Percentiles rank a stretch among this genome's conserved stretches.
Evolutionary conservation across 2,329 filamentous ascomycete species (phyloP).

Genomic region (Pestalotiopsis sp.): DNA sequence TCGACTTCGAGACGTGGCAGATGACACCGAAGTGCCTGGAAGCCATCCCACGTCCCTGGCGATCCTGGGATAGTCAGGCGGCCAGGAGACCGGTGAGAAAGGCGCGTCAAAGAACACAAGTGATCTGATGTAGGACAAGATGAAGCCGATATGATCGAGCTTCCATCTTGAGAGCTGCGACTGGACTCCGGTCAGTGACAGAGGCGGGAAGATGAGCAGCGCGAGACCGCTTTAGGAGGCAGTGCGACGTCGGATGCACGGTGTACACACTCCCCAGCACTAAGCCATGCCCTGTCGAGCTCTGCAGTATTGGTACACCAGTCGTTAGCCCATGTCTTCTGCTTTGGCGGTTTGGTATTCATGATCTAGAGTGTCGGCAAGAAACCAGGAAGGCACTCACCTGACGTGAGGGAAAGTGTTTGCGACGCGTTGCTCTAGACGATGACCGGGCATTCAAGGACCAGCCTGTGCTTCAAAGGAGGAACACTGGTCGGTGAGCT

Average conservation of each 20-base stretch:
- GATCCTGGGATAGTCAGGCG: background rate
- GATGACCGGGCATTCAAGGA: background rate
- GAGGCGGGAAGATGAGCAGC: background rate
- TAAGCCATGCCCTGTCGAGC: background rate
- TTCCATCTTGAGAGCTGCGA: background rate
- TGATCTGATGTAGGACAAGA: background rate
- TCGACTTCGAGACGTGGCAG: background rate
- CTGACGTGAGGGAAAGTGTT: background rate
- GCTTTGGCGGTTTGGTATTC: background rate
- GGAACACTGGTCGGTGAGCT: background rate
- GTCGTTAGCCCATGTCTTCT: background rate
- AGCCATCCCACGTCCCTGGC: background rate
- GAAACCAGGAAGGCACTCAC: background rate
- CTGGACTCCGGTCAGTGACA: background rate
- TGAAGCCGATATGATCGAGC: background rate
- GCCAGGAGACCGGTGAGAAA: background rate
- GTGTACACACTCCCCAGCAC: background rate
- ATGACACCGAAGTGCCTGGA: background rate
- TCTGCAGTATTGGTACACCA: background rate
- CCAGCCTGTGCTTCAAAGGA: background rate
- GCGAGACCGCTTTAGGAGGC: background rate
- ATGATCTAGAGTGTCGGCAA: background rate
- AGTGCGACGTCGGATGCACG: background rate
- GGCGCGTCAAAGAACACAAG: background rate
- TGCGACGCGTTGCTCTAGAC: background rate